Evolutionary conservation across 768 basidiomycete genomes (phyloP).

Genomic region (Kwoniella mangroviensis): DNA sequence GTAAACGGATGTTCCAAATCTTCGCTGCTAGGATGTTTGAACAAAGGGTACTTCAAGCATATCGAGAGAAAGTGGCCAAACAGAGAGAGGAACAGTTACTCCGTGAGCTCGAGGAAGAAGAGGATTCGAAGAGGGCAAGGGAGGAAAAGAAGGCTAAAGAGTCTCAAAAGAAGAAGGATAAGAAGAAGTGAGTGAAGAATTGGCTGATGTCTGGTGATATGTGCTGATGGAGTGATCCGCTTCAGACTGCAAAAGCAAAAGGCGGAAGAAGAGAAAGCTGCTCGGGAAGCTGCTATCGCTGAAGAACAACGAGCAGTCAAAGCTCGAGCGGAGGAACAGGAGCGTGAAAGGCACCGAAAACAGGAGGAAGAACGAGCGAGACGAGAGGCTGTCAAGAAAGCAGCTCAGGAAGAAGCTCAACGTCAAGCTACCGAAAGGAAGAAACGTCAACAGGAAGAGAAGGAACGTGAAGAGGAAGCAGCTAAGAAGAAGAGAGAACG

Average conservation of each 20-base stretch:
- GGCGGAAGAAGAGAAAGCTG: constrained; percentile 88
- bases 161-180: constrained; percentile 99
- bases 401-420: constrained; percentile 62
- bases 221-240: not conserved
- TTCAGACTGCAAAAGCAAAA: constrained; percentile 84
- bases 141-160: constrained; percentile 91
- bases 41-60: constrained; percentile 93
- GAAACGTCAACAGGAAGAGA: constrained; percentile 61
- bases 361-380: constrained; percentile 83
- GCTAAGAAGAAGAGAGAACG: constrained; percentile 59
- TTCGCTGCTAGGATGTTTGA: constrained; percentile 99
- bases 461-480: constrained; percentile 72
- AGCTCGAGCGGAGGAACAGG: constrained; percentile 74
- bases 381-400: constrained; percentile 68
- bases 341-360: constrained; percentile 78
- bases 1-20: constrained; percentile 98
- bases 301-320: constrained; percentile 80
- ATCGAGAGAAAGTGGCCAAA: constrained; percentile 94
- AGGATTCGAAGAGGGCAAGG: constrained; percentile 78
- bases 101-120: constrained; percentile 94
- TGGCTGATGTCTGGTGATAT: not conserved
- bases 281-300: constrained; percentile 79
- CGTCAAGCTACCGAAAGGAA: constrained; percentile 80
- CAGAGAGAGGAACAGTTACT: constrained; percentile 91
- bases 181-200: constrained; percentile 73